Evolutionary conservation across 1,284 basidiomycete species (phyloP), one percentile per base, ranked within the genome.

Genomic region (Stygiomarasmius scandens): DNA sequence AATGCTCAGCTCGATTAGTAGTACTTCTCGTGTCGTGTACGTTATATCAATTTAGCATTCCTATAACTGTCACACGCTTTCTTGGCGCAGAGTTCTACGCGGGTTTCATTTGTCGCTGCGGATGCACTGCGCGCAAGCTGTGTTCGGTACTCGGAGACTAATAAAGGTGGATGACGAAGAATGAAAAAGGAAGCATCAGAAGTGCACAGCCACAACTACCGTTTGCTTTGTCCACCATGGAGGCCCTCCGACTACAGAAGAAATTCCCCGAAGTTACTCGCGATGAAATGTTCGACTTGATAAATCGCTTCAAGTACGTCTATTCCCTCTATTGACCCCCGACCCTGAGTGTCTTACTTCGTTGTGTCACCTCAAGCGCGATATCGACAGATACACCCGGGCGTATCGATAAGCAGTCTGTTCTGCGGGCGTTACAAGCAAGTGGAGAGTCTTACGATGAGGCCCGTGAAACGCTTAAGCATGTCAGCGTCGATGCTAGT

Each of bases 261-360:
- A 98, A 97, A 74, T 97, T 92, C 69, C 94, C 96, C 27, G 90
- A 96, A 68, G 89, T 98, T 67, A 81, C 90, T 49, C 86, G 89
- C 69, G 93, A 96, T 78, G 94, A 95, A 76, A 93, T 97, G 85
- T 90, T 95, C 68, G 89, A 93, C 69, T 84, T 97, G 70, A 88
- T 96, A 76, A 94, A 89, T 71, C 85, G 87, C 62, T 97, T 96
- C 89, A 94, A 95, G 96, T 96, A 68, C 66, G 94, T 83, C 54
- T 51, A 10, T 45, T 41, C 19, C 16, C 43, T 54, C 41, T 55
- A 49, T 34, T 58, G 23, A 27, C 32, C 32, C 8, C 32, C 38
- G 29, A 32, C 29, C 29, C 29, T 32, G 29, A 32, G 29, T 32
- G 29, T 32, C 29, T 32, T 49, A 11, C n/a, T 34, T 47, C n/a